Percentiles rank a stretch among this genome's conserved stretches.
These are phyloP conservation scores for Cryptosporidium ryanae DNA, from an alignment of 169 alveolate species.

Conservation along the genomic window DNA sequence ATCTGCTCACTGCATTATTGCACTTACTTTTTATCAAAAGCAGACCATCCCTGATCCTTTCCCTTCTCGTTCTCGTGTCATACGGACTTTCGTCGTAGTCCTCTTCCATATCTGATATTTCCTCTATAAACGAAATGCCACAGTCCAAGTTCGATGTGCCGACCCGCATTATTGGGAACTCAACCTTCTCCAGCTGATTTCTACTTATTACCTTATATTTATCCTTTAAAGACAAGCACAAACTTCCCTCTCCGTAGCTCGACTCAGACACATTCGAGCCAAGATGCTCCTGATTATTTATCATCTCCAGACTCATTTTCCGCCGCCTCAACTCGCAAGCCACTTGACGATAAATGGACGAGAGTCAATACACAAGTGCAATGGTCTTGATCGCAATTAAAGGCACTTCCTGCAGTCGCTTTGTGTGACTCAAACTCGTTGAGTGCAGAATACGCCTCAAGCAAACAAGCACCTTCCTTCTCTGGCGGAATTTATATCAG, in stretches of 20 bases:
- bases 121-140: constrained; percentile 64
- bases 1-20: too few species aligned
- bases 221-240: constrained; percentile 41
- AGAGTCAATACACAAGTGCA: too few species aligned
- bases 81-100: constrained; percentile 39
- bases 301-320: constrained; percentile 3
- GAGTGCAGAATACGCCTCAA: too few species aligned
- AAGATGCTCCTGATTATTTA: not conserved
- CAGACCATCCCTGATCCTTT: not conserved
- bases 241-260: constrained; percentile 40
- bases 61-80: constrained; percentile 1
- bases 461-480: too few species aligned
- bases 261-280: constrained; percentile 57
- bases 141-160: constrained; percentile 31
- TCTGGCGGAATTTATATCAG: too few species aligned
- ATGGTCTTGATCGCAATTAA: too few species aligned
- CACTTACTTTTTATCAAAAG: too few species aligned
- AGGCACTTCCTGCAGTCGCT: too few species aligned
- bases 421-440: too few species aligned
- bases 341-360: too few species aligned
- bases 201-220: constrained; percentile 59
- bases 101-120: constrained; percentile 60
- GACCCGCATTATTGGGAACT: constrained; percentile 25
- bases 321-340: too few species aligned
- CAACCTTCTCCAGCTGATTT: constrained; percentile 39